phyloP scores from a whole-genome alignment of 163 green algal genomes.

The Scenedesmus sp. region DNA sequence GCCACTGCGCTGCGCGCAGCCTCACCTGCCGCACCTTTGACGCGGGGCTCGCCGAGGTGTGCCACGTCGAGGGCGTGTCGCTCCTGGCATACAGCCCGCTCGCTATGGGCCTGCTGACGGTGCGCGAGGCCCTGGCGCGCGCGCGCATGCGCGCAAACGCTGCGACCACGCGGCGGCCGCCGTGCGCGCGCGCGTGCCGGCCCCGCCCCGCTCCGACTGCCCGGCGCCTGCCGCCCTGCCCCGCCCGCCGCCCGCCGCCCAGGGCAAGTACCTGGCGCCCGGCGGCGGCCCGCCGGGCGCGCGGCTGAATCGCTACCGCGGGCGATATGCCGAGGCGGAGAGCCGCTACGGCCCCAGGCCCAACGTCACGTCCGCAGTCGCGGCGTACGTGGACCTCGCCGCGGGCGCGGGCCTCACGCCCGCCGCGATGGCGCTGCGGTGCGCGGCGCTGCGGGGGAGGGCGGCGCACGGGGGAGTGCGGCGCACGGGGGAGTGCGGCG shows the following conservation, averaged over 20 bases:
- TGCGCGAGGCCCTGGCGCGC: conserved; percentile 19
- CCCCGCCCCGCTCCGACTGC: background rate
- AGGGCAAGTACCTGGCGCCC: conserved; percentile 86
- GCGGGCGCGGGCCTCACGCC: conserved; percentile 58
- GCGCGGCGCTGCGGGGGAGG: too few species aligned
- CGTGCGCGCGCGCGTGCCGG: background rate
- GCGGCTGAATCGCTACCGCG: conserved; percentile 86
- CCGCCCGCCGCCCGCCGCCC: background rate
- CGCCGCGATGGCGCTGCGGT: conserved; percentile 74
- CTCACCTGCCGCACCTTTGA: conserved; percentile 93
- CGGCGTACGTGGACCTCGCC: conserved; percentile 73
- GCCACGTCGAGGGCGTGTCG: conserved; percentile 74
- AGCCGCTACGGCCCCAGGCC: conserved; percentile 77
- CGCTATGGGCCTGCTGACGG: conserved; percentile 92
- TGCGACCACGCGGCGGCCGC: background rate
- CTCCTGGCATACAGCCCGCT: conserved; percentile 93
- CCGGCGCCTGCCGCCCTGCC: background rate
- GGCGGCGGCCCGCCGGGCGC: conserved; percentile 67
- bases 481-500: too few species aligned
- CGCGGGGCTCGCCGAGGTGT: conserved; percentile 81
- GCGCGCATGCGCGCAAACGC: background rate
- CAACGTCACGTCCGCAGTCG: conserved; percentile 73
- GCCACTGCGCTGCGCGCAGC: conserved; percentile 42
- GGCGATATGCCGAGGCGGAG: conserved; percentile 87
- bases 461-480: too few species aligned